These are phyloP conservation scores for Penicillium nordicum DNA, from an alignment of 2,329 filamentous ascomycete genomes.

Conservation along the genomic window DNA sequence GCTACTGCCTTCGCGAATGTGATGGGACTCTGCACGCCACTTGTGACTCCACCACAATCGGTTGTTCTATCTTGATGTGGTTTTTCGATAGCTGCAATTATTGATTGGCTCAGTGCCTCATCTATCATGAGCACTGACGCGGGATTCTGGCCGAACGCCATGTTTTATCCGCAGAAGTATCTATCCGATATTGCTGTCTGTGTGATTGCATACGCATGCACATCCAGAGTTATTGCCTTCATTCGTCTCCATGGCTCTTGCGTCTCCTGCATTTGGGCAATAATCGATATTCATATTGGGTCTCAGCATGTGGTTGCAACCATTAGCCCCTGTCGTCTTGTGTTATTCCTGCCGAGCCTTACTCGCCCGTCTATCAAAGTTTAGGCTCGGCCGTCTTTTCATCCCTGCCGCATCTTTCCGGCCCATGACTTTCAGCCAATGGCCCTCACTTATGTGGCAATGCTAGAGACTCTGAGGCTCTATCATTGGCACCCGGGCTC, in stretches of 20 bases:
- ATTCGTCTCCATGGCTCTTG: conserved; percentile 7
- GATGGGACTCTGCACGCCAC: conserved; percentile 17
- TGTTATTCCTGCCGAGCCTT: conserved; percentile 15
- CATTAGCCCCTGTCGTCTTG: conserved; percentile 15
- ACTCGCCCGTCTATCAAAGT: conserved; percentile 19
- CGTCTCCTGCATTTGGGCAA: conserved; percentile 14
- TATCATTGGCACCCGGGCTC: conserved; percentile 30
- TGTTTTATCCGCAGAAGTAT: conserved; percentile 6
- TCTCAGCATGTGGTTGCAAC: conserved; percentile 24
- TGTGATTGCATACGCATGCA: conserved; percentile 24
- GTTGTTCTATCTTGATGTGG: conserved; percentile 10
- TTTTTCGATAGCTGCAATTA: conserved; percentile 6
- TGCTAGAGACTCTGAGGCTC: conserved; percentile 30
- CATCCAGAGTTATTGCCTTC: conserved; percentile 11
- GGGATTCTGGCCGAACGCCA: conserved; percentile 12
- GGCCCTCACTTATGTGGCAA: conserved; percentile 29
- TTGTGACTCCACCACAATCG: conserved; percentile 17
- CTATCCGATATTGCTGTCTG: conserved; percentile 17
- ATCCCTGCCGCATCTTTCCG: conserved; percentile 30
- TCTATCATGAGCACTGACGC: conserved; percentile 19
- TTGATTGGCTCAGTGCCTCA: conserved; percentile 19
- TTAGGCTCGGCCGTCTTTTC: conserved; percentile 16
- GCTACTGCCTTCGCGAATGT: conserved; percentile 22
- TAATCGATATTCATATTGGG: conserved; percentile 15
- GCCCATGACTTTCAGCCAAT: conserved; percentile 28